A percentile compares a stretch with the other conserved stretches of the same genome.
Evolutionary conservation across 2,329 filamentous ascomycete genomes (phyloP).

Genomic region (Alternaria incomplexa): DNA sequence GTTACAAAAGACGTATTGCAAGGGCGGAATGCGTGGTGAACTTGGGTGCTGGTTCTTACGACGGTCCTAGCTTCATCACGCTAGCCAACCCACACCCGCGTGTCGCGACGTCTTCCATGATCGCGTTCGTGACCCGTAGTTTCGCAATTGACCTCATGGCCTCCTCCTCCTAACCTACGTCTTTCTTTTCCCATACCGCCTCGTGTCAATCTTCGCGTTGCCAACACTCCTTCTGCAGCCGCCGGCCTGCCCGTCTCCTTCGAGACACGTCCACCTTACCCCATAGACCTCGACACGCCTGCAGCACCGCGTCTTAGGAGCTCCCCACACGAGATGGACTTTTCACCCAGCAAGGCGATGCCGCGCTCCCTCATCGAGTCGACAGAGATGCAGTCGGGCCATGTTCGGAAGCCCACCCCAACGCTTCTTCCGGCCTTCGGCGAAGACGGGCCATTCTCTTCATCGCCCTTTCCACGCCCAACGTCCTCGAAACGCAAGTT

Average conservation of each 20-base stretch:
- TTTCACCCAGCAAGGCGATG: conserved; percentile 33
- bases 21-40: conserved; percentile 26
- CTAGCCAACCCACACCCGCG: conserved; percentile 22
- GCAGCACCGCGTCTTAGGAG: conserved; percentile 35
- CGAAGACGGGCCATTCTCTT: conserved; percentile 71
- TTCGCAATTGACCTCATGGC: conserved; percentile 46
- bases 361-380: conserved; percentile 36
- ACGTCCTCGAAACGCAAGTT: conserved; percentile 70
- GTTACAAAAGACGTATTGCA: conserved; percentile 9
- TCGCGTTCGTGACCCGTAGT: conserved; percentile 35
- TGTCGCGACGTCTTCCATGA: conserved; percentile 14
- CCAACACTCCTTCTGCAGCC: conserved; percentile 24
- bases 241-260: conserved; percentile 29
- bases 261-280: conserved; percentile 31
- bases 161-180: conserved; percentile 37
- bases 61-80: conserved; percentile 33
- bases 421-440: conserved; percentile 75
- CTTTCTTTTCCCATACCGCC: conserved; percentile 13
- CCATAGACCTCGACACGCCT: conserved; percentile 35
- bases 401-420: conserved; percentile 61
- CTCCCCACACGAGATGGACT: conserved; percentile 40
- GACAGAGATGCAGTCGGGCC: conserved; percentile 33
- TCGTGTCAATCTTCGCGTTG: conserved; percentile 22
- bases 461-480: conserved; percentile 72
- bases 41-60: conserved; percentile 22